These are phyloP conservation scores for Cudoniella acicularis DNA, from an alignment of 495 filamentous ascomycete species.

Conservation along the genomic window DNA sequence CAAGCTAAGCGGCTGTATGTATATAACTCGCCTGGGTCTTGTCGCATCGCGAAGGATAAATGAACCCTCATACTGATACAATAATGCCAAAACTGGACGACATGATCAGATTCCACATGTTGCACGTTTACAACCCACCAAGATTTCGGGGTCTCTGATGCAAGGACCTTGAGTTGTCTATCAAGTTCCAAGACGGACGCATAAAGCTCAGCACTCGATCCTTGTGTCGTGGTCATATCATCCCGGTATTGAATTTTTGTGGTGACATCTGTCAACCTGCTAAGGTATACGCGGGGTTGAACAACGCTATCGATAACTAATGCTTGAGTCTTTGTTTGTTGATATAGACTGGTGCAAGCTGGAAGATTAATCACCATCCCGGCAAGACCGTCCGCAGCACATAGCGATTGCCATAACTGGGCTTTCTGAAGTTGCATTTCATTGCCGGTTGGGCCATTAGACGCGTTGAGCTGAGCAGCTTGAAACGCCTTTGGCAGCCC, in stretches of 20 bases:
- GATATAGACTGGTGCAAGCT: constrained; percentile 3
- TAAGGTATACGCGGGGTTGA: constrained; percentile 6
- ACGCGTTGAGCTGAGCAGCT: neutral
- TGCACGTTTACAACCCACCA: constrained; percentile 8
- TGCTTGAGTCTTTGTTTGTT: neutral
- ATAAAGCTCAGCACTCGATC: constrained; percentile 3
- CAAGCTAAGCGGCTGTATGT: constrained; percentile 10
- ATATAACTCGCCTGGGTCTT: constrained; percentile 1
- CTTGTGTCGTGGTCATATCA: neutral
- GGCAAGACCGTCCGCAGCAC: neutral
- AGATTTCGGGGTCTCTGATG: constrained; percentile 5
- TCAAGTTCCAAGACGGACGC: constrained; percentile 9
- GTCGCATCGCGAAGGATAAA: constrained; percentile 4
- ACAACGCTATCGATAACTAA: constrained; percentile 1
- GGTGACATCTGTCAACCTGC: constrained; percentile 4
- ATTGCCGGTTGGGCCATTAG: neutral
- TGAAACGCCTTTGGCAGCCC: constrained; percentile 13
- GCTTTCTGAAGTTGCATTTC: constrained; percentile 8
- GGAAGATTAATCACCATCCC: constrained; percentile 8
- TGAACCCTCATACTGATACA: constrained; percentile 14
- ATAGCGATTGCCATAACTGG: constrained; percentile 11
- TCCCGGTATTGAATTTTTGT: constrained; percentile 11
- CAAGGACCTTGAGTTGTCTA: constrained; percentile 6
- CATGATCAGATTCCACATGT: neutral
- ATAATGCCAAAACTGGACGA: constrained; percentile 10